Conservation (phyloP, 371 early-diverging fungal species). For the Blyttiomyces sp. region DNA sequence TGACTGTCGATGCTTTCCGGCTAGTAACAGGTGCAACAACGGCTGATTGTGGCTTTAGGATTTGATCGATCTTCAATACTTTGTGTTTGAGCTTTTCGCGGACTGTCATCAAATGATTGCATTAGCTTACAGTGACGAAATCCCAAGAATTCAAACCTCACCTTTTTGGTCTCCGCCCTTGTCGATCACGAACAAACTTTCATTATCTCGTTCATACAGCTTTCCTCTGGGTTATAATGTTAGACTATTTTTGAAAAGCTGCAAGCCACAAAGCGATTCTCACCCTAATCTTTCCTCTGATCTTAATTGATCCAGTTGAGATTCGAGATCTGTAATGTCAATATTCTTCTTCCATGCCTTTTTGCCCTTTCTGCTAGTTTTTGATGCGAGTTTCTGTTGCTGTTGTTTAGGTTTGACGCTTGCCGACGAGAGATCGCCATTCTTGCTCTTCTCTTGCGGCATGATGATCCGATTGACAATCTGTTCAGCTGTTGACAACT, state of each 20-base stretch:
- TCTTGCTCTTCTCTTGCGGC: too few species aligned
- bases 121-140: background rate
- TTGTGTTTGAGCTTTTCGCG: constrained; percentile 42
- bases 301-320: constrained; percentile 69
- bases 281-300: constrained; percentile 72
- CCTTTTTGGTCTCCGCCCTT: constrained; percentile 63
- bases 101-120: constrained; percentile 2
- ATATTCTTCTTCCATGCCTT: constrained; percentile 92
- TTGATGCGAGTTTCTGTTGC: too few species aligned
- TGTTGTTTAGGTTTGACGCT: too few species aligned
- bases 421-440: too few species aligned
- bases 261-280: constrained; percentile 49
- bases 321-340: constrained; percentile 76
- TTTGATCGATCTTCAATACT: constrained; percentile 74
- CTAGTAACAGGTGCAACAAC: constrained; percentile 43
- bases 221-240: background rate
- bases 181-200: constrained; percentile 74
- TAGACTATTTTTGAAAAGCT: constrained; percentile 9
- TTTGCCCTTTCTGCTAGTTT: constrained; percentile 77
- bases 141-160: too few species aligned
- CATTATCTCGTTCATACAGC: constrained; percentile 37
- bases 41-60: constrained; percentile 56
- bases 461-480: too few species aligned
- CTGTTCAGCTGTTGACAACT: too few species aligned
- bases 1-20: constrained; percentile 6